A percentile compares a stretch with the other conserved stretches of the same genome.
These are phyloP conservation scores for Corymbia maculata DNA, from an alignment of 345 rosid species.

Conservation along the genomic window DNA sequence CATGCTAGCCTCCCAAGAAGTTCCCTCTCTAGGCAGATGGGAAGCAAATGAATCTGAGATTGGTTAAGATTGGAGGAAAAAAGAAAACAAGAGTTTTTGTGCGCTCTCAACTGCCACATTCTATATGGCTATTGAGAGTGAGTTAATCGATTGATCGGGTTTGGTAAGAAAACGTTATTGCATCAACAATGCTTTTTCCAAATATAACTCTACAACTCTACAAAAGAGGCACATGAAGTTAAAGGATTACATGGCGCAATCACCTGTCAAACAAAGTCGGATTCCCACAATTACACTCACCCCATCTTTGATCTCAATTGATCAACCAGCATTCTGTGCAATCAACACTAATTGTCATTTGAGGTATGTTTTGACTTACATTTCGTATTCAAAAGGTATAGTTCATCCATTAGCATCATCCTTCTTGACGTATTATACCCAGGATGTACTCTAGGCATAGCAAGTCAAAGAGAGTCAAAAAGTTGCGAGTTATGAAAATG, in stretches of 20 bases:
- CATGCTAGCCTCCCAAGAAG: too few species aligned
- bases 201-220: too few species aligned
- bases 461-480: background rate
- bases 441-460: background rate
- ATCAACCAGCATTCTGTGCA: background rate
- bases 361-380: background rate
- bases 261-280: background rate
- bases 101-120: too few species aligned
- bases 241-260: background rate
- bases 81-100: too few species aligned
- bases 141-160: background rate
- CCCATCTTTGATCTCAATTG: background rate
- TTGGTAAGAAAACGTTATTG: too few species aligned
- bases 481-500: background rate
- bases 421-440: rapidly evolving
- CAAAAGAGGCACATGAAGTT: background rate
- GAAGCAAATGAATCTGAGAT: too few species aligned
- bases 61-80: too few species aligned
- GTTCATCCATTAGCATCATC: background rate
- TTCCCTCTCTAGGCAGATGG: too few species aligned
- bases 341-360: background rate
- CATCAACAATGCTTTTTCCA: background rate
- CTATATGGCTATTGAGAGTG: background rate
- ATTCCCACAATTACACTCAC: rapidly evolving
- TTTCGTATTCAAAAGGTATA: background rate